Percentiles rank a stretch among this genome's conserved stretches.
phyloP scores from a whole-genome alignment of 2,329 filamentous ascomycete species.

The Orbilia ellipsospora region DNA sequence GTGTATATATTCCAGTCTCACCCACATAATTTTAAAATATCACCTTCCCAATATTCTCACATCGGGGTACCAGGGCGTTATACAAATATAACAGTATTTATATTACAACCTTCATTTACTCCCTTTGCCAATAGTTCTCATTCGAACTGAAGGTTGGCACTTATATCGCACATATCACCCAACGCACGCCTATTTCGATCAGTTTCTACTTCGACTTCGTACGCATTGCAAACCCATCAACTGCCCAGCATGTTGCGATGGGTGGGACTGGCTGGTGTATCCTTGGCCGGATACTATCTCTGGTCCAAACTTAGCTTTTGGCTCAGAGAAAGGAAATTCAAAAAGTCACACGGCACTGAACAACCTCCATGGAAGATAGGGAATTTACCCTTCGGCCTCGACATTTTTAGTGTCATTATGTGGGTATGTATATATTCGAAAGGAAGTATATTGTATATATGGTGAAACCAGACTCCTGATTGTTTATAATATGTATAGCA shows the following conservation, averaged over 20 bases:
- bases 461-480: not conserved
- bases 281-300: slow-evolving; percentile 38
- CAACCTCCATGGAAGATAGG: slow-evolving; percentile 16
- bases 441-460: not conserved
- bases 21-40: not conserved
- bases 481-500: slow-evolving; percentile 6
- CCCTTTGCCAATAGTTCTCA: too few species aligned
- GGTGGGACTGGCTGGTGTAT: slow-evolving; percentile 36
- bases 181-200: not conserved
- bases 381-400: slow-evolving; percentile 35
- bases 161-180: not conserved
- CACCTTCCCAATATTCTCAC: too few species aligned
- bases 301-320: slow-evolving; percentile 35
- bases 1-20: slow-evolving; percentile 29
- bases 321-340: slow-evolving; percentile 40
- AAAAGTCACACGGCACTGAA: slow-evolving; percentile 30
- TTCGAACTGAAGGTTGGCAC: not conserved
- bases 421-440: slow-evolving; percentile 31
- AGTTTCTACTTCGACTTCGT: not conserved
- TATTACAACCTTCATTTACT: too few species aligned
- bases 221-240: too few species aligned
- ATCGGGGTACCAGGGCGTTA: too few species aligned
- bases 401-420: slow-evolving; percentile 42
- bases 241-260: slow-evolving; percentile 39
- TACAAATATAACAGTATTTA: too few species aligned